Evolutionary conservation across 106 monocot genomes (phyloP).

Genomic region (Chionographis japonica): DNA sequence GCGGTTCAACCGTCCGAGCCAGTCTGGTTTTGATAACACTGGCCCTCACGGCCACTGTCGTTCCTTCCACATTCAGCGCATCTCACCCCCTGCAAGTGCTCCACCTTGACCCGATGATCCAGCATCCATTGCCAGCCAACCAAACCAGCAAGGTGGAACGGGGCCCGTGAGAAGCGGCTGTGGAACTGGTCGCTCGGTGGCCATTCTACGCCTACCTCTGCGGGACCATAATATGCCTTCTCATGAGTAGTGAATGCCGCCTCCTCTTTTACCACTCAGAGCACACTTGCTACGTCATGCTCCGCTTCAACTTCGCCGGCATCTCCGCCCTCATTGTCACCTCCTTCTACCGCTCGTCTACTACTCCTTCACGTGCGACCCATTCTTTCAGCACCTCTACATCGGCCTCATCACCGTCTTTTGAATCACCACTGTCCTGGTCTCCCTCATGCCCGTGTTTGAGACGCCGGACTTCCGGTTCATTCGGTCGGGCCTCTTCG

Average conservation of each 20-base stretch:
- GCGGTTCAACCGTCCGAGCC: no score
- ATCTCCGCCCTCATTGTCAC: no score
- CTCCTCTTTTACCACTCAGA: slow-evolving; percentile 76
- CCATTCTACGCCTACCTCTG: slow-evolving; percentile 55
- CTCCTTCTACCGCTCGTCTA: slow-evolving; percentile 79
- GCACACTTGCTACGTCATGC: slow-evolving; percentile 52
- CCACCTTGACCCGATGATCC: no score
- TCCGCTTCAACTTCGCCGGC: slow-evolving; percentile 80
- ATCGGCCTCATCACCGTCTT: slow-evolving; percentile 57
- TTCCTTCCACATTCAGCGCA: no score
- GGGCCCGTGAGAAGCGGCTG: no score
- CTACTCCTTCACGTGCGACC: slow-evolving; percentile 71
- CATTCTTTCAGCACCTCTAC: slow-evolving; percentile 59
- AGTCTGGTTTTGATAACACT: no score
- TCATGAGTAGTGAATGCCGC: slow-evolving; percentile 74
- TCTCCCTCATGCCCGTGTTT: no score
- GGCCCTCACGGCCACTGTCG: no score
- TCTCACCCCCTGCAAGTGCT: no score
- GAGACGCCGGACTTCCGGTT: slow-evolving; percentile 39
- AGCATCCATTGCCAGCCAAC: no score
- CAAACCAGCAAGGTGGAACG: no score
- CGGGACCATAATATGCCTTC: slow-evolving; percentile 75
- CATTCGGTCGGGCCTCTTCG: slow-evolving; percentile 47
- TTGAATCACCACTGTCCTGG: slow-evolving; percentile 47
- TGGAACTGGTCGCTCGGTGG: no score